Base-by-base conservation (phyloP, 495 filamentous ascomycete genomes). In the Xylaria acuta region DNA sequence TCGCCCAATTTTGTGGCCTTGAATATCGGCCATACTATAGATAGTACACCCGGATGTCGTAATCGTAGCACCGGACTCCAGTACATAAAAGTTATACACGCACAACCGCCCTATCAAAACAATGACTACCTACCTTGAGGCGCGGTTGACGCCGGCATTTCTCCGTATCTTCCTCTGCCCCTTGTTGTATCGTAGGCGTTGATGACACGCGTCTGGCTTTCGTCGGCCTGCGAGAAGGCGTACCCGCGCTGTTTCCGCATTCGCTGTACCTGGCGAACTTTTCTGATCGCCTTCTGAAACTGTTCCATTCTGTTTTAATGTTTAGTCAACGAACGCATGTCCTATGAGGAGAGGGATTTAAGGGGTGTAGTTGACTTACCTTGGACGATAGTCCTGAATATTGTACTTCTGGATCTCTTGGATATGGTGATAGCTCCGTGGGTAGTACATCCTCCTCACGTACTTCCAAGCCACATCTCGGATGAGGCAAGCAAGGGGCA, bases 321-420 rank as follows among this genome's bases (percentile, higher is more conserved):
- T 34, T 79, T 73, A 79, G 77, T 25, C 25, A 60, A 43, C 11
- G 34, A 49, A 25, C 30, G 30, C n/a, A 51, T 40, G 32, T 53
- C 41, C n/a, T 58, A 36, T 54, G 11, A 32, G 25, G 38, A 34
- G 27, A 36, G 16, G 16, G 36, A 30, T 34, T 22, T n/a, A 14
- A 4, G 27, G n/a, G 18, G 54, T 8, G 41, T n/a, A 25, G 49
- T 53, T 30, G 53, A 77, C 84, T 67, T 88, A 92, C 88, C 95
- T 86, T 53, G 96, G 96, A 72, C 97, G 88, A 80, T 99, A 99
- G 84, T 99, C 97, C 82, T 98, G 97, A 67, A 99, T 97, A 77
- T 99, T 99, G 84, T 97, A 99, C 82, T 99, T 99, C 82, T 99
- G 97, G 74, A 99, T 99, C 83, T 99, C 97, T 83, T 99, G 97